Evolutionary conservation across 345 rosid species (phyloP), one percentile per base, ranked within the genome.

Genomic region (Pseudoturritis turrita): DNA sequence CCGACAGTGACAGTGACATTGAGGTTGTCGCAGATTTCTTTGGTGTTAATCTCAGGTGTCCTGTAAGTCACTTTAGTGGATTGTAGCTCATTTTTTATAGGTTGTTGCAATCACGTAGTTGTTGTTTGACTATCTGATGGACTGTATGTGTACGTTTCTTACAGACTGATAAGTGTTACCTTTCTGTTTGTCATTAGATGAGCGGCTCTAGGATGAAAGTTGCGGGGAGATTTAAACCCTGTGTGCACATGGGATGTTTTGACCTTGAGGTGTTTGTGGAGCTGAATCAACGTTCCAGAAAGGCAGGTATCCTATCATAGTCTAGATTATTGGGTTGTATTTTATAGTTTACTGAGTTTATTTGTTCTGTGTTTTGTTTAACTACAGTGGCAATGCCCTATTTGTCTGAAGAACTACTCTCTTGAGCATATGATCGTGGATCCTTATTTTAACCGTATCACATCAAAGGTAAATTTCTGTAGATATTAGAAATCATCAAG

Each of bases 161-260:
- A 8, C 40, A 28, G 23, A 68, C 67, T 60, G 40, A 71, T 17
- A 61, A 10, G 14, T 33, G 7, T 35, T 50, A 10, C 25, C 10
- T 46, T 62, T 49, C 10, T 51, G 50, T 37, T 60, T 49, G 63
- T 52, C 31, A 41, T n/a, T 68, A 95, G 99, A 91, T 88, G 94
- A 95, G 99, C 73, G 99, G 99, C 35, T 91, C 90, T 9, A 87
- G 99, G 82, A 91, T 95, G 87, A 95, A 91, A 77, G 86, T 89
- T 59, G 98, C 98, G 65, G 99, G 99, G 73, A 86, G 99, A 80
- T 95, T 95, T 70, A 83, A 82, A 84, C 88, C 89, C 22, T 95
- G 99, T 83, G 80, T 70, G 33, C 99, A 95, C 84, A 91, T 95
- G 97, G 98, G 96, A 4, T 91, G 99, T 73, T 95, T 95, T 71